A percentile compares a stretch with the other conserved stretches of the same genome.
Conservation (phyloP, 495 filamentous ascomycete species). For the Penicillium tannophilum region DNA sequence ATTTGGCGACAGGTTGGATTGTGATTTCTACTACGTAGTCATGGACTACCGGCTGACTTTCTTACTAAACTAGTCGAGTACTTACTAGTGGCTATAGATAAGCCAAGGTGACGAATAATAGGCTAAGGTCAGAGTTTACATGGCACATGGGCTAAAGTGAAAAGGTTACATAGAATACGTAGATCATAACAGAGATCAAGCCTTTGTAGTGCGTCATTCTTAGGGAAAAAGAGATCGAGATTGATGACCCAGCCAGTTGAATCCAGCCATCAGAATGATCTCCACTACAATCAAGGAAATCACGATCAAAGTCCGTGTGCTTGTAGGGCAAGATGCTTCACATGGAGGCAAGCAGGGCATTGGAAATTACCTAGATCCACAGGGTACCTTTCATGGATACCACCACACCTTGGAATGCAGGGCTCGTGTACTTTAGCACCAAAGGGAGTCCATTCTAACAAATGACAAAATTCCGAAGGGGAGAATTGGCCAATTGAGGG, state of each 20-base stretch:
- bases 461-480: conserved; percentile 17
- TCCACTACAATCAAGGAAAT: background rate
- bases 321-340: background rate
- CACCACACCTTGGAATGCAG: conserved; percentile 26
- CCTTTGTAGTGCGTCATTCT: background rate
- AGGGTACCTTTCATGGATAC: conserved; percentile 23
- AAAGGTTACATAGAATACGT: conserved; percentile 1
- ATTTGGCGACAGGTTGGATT: background rate
- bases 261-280: background rate
- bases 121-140: background rate
- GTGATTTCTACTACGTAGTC: background rate
- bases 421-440: conserved; percentile 10
- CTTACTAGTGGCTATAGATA: background rate
- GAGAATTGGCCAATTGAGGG: conserved; percentile 16
- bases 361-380: background rate
- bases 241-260: background rate
- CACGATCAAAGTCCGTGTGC: background rate
- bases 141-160: background rate
- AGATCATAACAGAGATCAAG: background rate
- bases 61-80: background rate
- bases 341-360: background rate
- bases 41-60: background rate
- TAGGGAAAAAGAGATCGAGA: background rate
- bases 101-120: background rate
- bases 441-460: conserved; percentile 21